These are phyloP conservation scores for Serendipita sp. DNA, from an alignment of 768 basidiomycete species.

Conservation along the genomic window DNA sequence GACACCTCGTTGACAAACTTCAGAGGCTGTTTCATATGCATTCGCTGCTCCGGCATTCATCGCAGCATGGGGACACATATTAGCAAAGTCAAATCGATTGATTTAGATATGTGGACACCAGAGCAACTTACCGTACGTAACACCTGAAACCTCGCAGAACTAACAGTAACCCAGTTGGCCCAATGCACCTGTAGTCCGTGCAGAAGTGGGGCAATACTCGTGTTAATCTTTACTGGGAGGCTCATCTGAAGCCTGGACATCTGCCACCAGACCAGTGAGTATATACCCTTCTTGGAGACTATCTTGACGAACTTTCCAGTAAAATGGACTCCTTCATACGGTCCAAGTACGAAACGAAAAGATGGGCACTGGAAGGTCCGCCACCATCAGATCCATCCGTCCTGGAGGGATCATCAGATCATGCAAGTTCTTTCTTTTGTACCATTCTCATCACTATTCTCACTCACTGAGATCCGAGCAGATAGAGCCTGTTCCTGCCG, in stretches of 20 bases:
- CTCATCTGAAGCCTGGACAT: slow-evolving; percentile 82
- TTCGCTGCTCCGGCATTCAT: slow-evolving; percentile 94
- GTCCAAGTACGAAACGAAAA: slow-evolving; percentile 82
- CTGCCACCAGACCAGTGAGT: slow-evolving; percentile 87
- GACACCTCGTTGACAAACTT: neutral
- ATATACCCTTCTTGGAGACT: neutral
- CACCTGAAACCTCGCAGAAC: neutral
- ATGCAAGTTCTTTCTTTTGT: too few relatives aligned
- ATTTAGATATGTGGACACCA: slow-evolving; percentile 93
- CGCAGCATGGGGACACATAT: slow-evolving; percentile 98
- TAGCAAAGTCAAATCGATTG: slow-evolving; percentile 90
- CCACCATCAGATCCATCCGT: slow-evolving; percentile 65
- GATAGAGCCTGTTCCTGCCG: neutral
- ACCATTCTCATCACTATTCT: too few relatives aligned
- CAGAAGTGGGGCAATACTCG: slow-evolving; percentile 89
- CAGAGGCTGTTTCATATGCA: slow-evolving; percentile 88
- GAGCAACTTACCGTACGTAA: slow-evolving; percentile 81
- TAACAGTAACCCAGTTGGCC: neutral
- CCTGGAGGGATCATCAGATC: slow-evolving; percentile 33
- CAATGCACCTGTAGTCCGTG: slow-evolving; percentile 43
- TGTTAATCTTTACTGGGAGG: slow-evolving; percentile 95
- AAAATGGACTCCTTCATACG: slow-evolving; percentile 98
- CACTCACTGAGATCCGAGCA: too few relatives aligned
- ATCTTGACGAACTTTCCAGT: slow-evolving; percentile 24
- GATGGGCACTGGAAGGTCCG: slow-evolving; percentile 90